Base-by-base conservation (phyloP, 176 grass and related monocot genomes). In the Aechmea fasciata region DNA sequence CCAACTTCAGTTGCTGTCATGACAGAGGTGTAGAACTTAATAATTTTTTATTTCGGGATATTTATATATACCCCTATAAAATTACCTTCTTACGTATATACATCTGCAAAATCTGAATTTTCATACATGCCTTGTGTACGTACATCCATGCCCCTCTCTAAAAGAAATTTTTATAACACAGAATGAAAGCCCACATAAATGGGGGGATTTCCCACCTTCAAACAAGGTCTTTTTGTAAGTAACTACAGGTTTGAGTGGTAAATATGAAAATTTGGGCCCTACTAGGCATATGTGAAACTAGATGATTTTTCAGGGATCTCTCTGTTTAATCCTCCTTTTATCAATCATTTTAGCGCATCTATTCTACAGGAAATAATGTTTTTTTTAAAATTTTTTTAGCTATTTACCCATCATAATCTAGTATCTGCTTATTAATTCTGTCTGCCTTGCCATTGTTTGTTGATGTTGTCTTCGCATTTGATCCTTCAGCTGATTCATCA, bases 1-100 rank as follows among this genome's bases (percentile, higher is more conserved):
- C 95, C 90, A 79, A 99, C 95, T 79, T 99, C 95, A 61, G 95
- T 99, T 82, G 95, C 87, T 77, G 95, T 99, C 66, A 99, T 99
- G 95, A 78, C 84, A 17, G 95, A 99, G 85, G 90, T 94, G 5
- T 41, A 41, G 7, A 41, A 41, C 33, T 41, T 7, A 41, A 41
- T 41, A 41, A 41, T 41, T 41, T 41, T 41, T 6, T 41, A 41
- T 41, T 41, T 41, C 5, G 33, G 33, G 33, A 41, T 41, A 41
- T 41, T 33, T 41, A 41, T 41, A 7, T 41, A 41, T 41, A 41
- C 33, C 33, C 4, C 33, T 41, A 41, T 41, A 41, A 41, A 41
- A 41, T 41, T 41, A 41, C 33, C 25, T 26, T 26, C 25, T 41
- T 41, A 41, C 33, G 33, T 41, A 41, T 41, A 41, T 41, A 41